These are phyloP conservation scores for Kalanchoe fedtschenkoi DNA, from an alignment of 164 flowering plant species.

Conservation along the genomic window DNA sequence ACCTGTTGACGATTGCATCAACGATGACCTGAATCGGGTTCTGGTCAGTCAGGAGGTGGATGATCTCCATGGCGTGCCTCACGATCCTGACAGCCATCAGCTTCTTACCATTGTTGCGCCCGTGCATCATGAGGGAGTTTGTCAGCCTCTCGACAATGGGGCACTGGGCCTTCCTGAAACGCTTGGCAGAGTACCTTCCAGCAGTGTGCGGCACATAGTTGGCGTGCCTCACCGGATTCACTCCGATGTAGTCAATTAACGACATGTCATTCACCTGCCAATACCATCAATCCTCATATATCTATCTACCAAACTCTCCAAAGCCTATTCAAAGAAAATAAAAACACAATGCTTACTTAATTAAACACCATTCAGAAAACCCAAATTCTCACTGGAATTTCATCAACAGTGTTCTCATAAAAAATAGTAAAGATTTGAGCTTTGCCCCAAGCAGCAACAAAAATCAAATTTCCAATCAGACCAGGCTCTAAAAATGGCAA, in stretches of 20 bases:
- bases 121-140: conserved; percentile 7
- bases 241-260: conserved; percentile 4
- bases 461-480: no score
- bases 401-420: no score
- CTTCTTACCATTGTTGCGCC: conserved; percentile 6
- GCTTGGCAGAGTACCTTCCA: conserved; percentile 6
- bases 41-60: conserved; percentile 5
- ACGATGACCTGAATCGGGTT: conserved; percentile 6
- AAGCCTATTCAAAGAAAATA: no score
- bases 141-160: conserved; percentile 6
- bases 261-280: conserved; percentile 9
- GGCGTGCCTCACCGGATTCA: conserved; percentile 1
- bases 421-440: no score
- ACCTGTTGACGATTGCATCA: conserved; percentile 9
- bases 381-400: no score
- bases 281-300: not conserved
- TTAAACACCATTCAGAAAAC: no score
- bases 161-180: conserved; percentile 7
- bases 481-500: no score
- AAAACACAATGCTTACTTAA: no score
- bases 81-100: conserved; percentile 7
- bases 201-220: conserved; percentile 7
- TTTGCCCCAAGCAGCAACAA: no score
- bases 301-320: no score
- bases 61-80: conserved; percentile 5